These are phyloP conservation scores for Gossypium anomalum DNA, from an alignment of 345 rosid species.

Conservation along the genomic window DNA sequence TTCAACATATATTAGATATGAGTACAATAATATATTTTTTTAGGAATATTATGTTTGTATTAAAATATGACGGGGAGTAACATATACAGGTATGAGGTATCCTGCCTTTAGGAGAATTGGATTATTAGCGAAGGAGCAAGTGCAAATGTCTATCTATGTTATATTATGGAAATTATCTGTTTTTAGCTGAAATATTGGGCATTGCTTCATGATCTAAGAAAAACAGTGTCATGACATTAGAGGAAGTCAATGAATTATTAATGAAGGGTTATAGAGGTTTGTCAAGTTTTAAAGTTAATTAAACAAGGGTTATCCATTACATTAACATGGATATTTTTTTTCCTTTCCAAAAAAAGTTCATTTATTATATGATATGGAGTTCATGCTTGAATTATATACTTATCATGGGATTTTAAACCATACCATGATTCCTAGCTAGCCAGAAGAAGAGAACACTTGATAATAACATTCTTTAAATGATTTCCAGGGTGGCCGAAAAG, in stretches of 20 bases:
- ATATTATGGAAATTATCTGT: no score
- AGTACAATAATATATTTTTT: no score
- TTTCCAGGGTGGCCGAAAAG: not conserved
- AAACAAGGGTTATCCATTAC: no score
- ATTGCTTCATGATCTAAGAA: slow-evolving; percentile 23
- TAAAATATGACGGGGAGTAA: no score
- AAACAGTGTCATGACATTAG: not conserved
- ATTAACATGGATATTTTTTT: no score
- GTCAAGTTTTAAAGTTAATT: no score
- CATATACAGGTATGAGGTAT: not conserved
- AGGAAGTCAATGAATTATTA: slow-evolving; percentile 19
- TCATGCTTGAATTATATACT: slow-evolving; percentile 15
- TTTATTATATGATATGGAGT: slow-evolving; percentile 11
- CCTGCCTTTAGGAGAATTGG: not conserved
- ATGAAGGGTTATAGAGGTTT: not conserved
- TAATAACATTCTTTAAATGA: not conserved
- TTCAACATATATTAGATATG: not conserved
- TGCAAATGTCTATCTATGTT: no score
- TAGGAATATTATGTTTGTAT: no score
- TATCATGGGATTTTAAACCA: not conserved
- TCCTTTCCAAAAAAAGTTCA: not conserved
- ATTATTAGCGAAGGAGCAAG: not conserved
- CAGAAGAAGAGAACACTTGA: not conserved
- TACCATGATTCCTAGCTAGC: not conserved
- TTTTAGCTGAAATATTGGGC: not conserved